Base-by-base conservation (phyloP, 2,329 filamentous ascomycete species). In the Trichoderma citrinoviride region DNA sequence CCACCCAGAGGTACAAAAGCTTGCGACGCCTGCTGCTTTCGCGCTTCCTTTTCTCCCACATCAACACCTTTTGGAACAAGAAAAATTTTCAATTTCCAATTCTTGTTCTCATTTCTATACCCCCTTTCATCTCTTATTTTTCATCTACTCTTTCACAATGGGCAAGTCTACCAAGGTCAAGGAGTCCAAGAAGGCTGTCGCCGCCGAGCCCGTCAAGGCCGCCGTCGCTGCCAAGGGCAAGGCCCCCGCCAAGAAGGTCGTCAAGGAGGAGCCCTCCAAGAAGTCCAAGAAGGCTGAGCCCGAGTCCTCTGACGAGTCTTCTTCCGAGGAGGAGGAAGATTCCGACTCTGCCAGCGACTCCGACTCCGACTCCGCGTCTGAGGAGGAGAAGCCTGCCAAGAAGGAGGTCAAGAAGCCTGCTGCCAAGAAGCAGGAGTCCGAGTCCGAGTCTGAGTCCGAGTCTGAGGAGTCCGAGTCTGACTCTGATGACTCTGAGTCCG, bases 121-220 rank as follows among this genome's bases (percentile, higher is more conserved):
- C 14, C n/a, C 50, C n/a, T 49, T 56, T 50, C 21, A 25, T 46
- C 19, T 19, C 27, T 19, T 46, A 49, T 46, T 23, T 43, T 46
- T 8, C 17, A 27, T 17, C n/a, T 49, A 23, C 64, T 57, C 68
- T 68, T 65, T 78, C 76, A 82, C 71, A 77, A 90, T 90, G 87
- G 86, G 82, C 77, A 90, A 90, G 80, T 79, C 82, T 63, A 90
- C 82, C 64, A 90, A 90, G 81, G 83, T 88, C 75, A 80, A 79
- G 76, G 75, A 77, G 65, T 74, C 81, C 76, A 85, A 80, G 76
- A 75, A 83, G 76, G 81, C 78, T 70, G 86, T 85, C 80, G 74
- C 83, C 70, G 77, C 79, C 72, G 81, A 83, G 40, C 54, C 61
- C 23, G 86, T 88, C 78, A 91, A 91, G 82, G 83, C 83, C 71